Evolutionary conservation across 768 basidiomycete species (phyloP).

Genomic region (Suillus hirtellus): DNA sequence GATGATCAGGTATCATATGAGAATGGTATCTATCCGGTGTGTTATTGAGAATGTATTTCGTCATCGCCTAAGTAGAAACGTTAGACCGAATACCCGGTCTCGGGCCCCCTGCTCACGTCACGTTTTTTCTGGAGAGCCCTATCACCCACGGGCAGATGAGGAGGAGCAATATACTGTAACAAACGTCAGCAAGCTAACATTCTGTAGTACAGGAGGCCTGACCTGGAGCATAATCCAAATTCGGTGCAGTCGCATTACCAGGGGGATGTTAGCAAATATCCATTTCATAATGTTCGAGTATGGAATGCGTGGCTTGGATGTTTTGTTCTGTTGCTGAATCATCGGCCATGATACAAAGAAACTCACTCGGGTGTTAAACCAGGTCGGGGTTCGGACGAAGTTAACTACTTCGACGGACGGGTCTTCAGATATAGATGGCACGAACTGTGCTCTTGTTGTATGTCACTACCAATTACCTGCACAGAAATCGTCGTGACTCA

Average conservation of each 20-base stretch:
- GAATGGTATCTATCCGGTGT: conserved; percentile 51
- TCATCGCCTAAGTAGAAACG: conserved; percentile 34
- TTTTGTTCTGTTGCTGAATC: conserved; percentile 24
- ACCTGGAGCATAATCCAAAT: conserved; percentile 51
- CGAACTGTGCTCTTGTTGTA: conserved; percentile 54
- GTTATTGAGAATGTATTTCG: conserved; percentile 45
- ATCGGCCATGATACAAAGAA: not conserved
- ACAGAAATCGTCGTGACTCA: conserved; percentile 26
- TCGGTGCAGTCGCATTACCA: conserved; percentile 51
- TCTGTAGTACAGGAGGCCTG: conserved; percentile 15
- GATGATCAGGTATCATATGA: conserved; percentile 53
- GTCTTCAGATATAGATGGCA: conserved; percentile 56
- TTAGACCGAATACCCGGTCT: not conserved
- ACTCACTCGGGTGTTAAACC: conserved; percentile 55
- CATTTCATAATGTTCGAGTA: conserved; percentile 41
- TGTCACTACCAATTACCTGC: conserved; percentile 7
- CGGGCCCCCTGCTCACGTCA: conserved; percentile 11
- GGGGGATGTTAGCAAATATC: conserved; percentile 54
- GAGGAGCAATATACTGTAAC: conserved; percentile 20
- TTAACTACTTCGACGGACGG: conserved; percentile 54
- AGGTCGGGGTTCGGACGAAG: conserved; percentile 61
- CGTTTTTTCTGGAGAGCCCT: conserved; percentile 14
- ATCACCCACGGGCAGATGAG: conserved; percentile 10
- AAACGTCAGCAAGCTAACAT: not conserved
- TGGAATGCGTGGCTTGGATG: conserved; percentile 41